phyloP scores from a whole-genome alignment of 2,329 filamentous ascomycete species.

The Xylaria arbuscula region DNA sequence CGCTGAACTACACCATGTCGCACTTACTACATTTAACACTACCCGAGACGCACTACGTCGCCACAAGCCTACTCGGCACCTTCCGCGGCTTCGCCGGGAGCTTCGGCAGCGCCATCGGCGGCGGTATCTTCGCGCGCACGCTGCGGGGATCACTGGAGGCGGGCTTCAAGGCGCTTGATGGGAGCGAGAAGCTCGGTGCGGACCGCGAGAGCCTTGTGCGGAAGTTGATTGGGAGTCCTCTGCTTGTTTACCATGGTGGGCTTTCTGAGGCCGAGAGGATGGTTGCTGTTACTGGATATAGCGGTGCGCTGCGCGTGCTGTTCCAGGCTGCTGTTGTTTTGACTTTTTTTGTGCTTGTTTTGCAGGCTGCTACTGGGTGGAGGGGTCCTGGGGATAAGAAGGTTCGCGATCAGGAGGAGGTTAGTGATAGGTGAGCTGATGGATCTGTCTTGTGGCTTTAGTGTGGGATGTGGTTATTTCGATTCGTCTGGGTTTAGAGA shows the following conservation, averaged over 20 bases:
- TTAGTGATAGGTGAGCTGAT: background rate
- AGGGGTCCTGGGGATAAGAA: constrained; percentile 54
- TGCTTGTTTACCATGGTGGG: constrained; percentile 58
- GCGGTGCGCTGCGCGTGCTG: constrained; percentile 56
- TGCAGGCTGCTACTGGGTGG: constrained; percentile 66
- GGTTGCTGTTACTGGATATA: constrained; percentile 62
- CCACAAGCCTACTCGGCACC: constrained; percentile 79
- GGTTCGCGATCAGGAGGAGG: constrained; percentile 64
- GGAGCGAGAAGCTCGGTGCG: constrained; percentile 47
- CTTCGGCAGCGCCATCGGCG: constrained; percentile 83
- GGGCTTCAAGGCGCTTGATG: constrained; percentile 65
- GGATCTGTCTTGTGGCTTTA: too few relatives aligned
- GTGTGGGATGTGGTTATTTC: background rate
- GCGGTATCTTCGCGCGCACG: constrained; percentile 76
- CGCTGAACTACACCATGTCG: constrained; percentile 83
- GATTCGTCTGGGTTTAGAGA: background rate
- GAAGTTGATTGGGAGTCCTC: constrained; percentile 63
- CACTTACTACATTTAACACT: constrained; percentile 80
- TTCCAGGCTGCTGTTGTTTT: constrained; percentile 61
- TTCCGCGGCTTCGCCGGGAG: constrained; percentile 85
- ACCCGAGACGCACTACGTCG: constrained; percentile 75
- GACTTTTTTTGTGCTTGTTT: constrained; percentile 56
- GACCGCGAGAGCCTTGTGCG: constrained; percentile 57
- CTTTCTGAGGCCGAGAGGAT: constrained; percentile 56
- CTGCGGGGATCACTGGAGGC: constrained; percentile 65